Percentiles rank a stretch among this genome's conserved stretches.
Evolutionary conservation across 768 basidiomycete genomes (phyloP).

Genomic region (Scleroderma bovista): DNA sequence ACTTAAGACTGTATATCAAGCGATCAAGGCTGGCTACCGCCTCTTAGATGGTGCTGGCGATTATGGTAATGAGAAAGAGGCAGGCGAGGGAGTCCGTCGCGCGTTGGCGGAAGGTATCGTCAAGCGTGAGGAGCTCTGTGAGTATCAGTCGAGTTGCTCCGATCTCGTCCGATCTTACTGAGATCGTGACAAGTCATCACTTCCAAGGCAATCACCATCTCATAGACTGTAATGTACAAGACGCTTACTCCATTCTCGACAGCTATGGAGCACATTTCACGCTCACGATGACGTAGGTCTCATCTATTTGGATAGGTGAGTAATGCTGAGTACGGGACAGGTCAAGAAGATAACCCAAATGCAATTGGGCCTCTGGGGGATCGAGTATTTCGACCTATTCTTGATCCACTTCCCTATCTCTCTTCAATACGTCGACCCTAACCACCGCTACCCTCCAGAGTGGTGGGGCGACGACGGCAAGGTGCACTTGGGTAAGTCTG

Average conservation of each 20-base stretch:
- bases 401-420: constrained; percentile 84
- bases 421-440: constrained; percentile 73
- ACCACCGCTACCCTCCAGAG: constrained; percentile 72
- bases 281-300: constrained; percentile 61
- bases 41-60: constrained; percentile 83
- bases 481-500: constrained; percentile 52
- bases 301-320: not conserved
- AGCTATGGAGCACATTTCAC: constrained; percentile 91
- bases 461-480: constrained; percentile 75
- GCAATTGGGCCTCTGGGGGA: constrained; percentile 77
- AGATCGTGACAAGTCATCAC: constrained; percentile 55
- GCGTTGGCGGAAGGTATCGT: constrained; percentile 81
- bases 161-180: not conserved
- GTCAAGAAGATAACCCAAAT: constrained; percentile 49
- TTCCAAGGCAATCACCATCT: constrained; percentile 51
- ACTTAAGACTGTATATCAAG: constrained; percentile 68
- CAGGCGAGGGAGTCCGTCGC: constrained; percentile 69
- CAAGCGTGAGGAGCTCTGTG: constrained; percentile 83
- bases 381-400: constrained; percentile 81
- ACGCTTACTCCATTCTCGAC: constrained; percentile 2
- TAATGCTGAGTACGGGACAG: constrained; percentile 23
- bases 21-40: constrained; percentile 82
- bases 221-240: too few species aligned
- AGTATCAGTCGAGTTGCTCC: constrained; percentile 23
- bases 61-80: constrained; percentile 87